Evolutionary conservation across 2,329 filamentous ascomycete species (phyloP), one percentile per base, ranked within the genome.

Genomic region (Volutella citrinella): DNA sequence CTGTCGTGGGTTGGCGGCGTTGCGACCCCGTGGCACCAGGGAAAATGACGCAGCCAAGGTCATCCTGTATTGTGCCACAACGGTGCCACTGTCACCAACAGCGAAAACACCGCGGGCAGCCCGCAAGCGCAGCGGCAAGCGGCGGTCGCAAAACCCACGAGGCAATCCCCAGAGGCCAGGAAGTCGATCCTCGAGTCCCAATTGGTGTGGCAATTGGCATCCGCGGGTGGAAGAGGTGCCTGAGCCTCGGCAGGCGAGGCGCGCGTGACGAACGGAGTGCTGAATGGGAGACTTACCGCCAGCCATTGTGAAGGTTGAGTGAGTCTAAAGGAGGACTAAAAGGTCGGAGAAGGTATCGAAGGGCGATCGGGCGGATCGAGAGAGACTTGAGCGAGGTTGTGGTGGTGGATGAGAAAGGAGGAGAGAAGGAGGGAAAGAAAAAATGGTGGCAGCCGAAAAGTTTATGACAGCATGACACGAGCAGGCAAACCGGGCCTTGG

Each of bases 391-490:
- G n/a, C n/a, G n/a, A n/a, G n/a, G n/a, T n/a, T n/a, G n/a, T n/a
- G n/a, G n/a, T n/a, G n/a, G n/a, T n/a, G n/a, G n/a, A n/a, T 39
- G 45, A 42, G 32, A 48, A 42, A 42, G 31, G 36, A 35, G 39
- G 42, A 35, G 32, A 37, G 36, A 40, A 43, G 42, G 50, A 46
- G 36, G 43, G 42, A 50, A 51, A 48, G 48, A 50, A 50, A 38
- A 40, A 42, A 38, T 17, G 20, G 39, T 36, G 46, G 46, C 40
- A 42, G 38, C 42, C 48, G 48, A 61, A 61, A 60, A 52, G 48
- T 60, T 63, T 57, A 65, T 63, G 61, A 66, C 63, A 61, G 55
- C 60, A 65, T 63, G 59, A 54, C 51, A 51, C 38, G 41, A 41
- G 40, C 43, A 28, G 40, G 32, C 30, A 33, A 22, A 36, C n/a